Evolutionary conservation across 1,284 basidiomycete species (phyloP).

Genomic region (Trametes pubescens): DNA sequence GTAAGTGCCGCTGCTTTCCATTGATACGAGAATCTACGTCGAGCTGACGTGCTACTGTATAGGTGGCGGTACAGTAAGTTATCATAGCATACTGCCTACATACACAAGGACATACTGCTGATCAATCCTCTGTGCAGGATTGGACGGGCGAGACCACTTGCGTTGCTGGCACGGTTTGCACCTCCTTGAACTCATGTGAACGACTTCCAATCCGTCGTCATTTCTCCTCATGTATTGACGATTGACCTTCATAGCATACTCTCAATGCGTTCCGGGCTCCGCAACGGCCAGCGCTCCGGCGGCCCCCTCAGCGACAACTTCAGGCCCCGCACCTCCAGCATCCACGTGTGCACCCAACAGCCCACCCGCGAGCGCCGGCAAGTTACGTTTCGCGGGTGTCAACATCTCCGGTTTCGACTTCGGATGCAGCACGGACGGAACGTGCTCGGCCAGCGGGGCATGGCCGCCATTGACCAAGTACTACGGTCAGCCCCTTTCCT

Average conservation of each 20-base stretch:
- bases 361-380: conserved; percentile 32
- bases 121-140: conserved; percentile 34
- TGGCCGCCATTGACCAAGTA: conserved; percentile 55
- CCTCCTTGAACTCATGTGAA: conserved; percentile 37
- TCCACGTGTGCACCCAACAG: conserved; percentile 26
- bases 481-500: conserved; percentile 44
- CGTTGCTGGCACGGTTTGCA: conserved; percentile 47
- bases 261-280: conserved; percentile 41
- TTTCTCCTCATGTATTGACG: neutral
- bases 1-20: conserved; percentile 21
- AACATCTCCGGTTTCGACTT: conserved; percentile 62
- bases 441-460: conserved; percentile 49
- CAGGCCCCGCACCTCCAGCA: conserved; percentile 20
- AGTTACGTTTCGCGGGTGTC: conserved; percentile 44
- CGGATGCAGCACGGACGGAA: conserved; percentile 52
- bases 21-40: neutral
- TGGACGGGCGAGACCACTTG: conserved; percentile 53
- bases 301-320: conserved; percentile 17
- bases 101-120: neutral
- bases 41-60: neutral
- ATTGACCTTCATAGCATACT: conserved; percentile 35
- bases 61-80: conserved; percentile 40
- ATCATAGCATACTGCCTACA: neutral
- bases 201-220: neutral
- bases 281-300: conserved; percentile 27